Percentiles rank a stretch among this genome's conserved stretches.
Conservation (phyloP, 1,139 yeast species). For the Hyphopichia pseudoburtonii region DNA sequence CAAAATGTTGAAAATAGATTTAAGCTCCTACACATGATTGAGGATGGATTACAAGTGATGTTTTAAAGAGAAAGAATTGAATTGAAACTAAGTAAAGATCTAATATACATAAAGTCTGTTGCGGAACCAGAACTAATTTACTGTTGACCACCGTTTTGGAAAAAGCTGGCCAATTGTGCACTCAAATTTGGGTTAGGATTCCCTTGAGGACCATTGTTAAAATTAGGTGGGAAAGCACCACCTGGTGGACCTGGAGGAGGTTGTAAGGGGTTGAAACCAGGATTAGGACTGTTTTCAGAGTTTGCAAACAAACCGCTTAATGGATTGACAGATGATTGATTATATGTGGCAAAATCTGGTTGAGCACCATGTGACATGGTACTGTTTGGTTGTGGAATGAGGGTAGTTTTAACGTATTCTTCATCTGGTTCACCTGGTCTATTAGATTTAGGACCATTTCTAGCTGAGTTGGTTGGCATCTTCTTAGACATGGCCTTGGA, state of each 20-base stretch:
- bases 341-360: constrained; percentile 36
- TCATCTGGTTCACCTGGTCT: constrained; percentile 61
- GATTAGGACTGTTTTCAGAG: constrained; percentile 8
- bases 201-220: constrained; percentile 11
- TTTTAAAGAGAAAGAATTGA: too few species aligned
- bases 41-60: too few species aligned
- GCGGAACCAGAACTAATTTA: too few species aligned
- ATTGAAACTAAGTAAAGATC: too few species aligned
- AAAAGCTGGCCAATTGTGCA: constrained; percentile 39
- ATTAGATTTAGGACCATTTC: constrained; percentile 82
- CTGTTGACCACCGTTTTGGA: constrained; percentile 22
- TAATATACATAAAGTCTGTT: too few species aligned
- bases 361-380: constrained; percentile 29
- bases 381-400: constrained; percentile 23
- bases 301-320: constrained; percentile 50
- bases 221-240: constrained; percentile 4
- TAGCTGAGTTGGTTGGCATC: constrained; percentile 85
- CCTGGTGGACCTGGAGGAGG: constrained; percentile 1
- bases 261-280: not conserved
- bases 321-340: constrained; percentile 46
- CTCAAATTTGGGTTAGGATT: constrained; percentile 29
- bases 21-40: too few species aligned
- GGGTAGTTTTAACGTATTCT: constrained; percentile 40
- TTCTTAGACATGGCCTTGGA: constrained; percentile 88
- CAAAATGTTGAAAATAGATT: too few species aligned